Conservation (phyloP, 1,139 yeast species). For the Wickerhamomyces sp. region DNA sequence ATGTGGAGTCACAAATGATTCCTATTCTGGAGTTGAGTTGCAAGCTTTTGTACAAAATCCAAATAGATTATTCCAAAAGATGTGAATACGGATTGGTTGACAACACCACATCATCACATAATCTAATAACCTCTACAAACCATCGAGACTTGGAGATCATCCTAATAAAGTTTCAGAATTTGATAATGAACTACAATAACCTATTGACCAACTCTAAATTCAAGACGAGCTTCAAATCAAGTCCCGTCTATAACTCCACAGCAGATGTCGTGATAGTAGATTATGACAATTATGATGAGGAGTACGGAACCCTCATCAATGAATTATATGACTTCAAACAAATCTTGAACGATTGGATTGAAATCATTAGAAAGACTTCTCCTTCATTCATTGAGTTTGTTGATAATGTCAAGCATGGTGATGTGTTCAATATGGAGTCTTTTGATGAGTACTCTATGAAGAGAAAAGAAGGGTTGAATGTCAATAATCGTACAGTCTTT, state of each 20-base stretch:
- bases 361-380: constrained; percentile 1
- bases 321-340: constrained; percentile 4
- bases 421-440: not conserved
- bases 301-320: constrained; percentile 6
- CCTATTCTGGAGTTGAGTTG: not conserved
- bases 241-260: constrained; percentile 6
- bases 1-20: not conserved
- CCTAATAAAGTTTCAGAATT: not conserved
- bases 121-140: not conserved
- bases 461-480: not conserved
- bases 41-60: not conserved
- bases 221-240: constrained; percentile 10
- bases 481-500: not conserved
- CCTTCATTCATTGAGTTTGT: not conserved
- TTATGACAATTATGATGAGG: constrained; percentile 13
- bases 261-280: constrained; percentile 11
- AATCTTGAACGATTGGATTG: constrained; percentile 9
- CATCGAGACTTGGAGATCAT: not conserved
- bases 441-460: not conserved
- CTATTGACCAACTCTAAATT: not conserved
- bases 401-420: not conserved
- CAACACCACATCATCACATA: not conserved
- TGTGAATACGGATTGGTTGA: not conserved
- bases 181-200: not conserved
- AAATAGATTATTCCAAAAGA: not conserved